Percentiles rank a stretch among this genome's conserved stretches.
Conservation (phyloP, 2,329 filamentous ascomycete species). For the Exophiala mesophila region DNA sequence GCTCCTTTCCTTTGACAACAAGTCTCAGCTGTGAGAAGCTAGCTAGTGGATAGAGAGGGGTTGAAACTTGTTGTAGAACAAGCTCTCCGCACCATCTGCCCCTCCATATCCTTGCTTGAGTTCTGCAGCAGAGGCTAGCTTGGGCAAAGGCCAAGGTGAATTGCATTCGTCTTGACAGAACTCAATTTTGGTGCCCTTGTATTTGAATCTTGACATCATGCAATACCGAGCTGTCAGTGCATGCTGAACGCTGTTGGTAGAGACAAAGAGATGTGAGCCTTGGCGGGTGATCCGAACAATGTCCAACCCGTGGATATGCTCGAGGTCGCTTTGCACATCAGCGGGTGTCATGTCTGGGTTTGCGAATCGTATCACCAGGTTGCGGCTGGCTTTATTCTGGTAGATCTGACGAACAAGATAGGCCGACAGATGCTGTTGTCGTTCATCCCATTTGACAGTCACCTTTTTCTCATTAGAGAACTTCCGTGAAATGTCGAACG, state of each 20-base stretch:
- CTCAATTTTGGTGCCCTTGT: conserved; percentile 66
- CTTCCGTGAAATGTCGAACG: conserved; percentile 2
- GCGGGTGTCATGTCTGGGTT: conserved; percentile 57
- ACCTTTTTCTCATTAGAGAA: conserved; percentile 45
- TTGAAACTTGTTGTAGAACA: conserved; percentile 57
- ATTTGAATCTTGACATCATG: conserved; percentile 64
- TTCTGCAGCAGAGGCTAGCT: too few relatives aligned
- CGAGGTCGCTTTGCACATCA: conserved; percentile 65
- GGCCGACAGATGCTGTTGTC: conserved; percentile 61
- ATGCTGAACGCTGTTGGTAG: conserved; percentile 71
- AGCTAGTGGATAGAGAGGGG: conserved; percentile 43
- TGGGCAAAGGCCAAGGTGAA: conserved; percentile 31
- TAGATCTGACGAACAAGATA: conserved; percentile 62
- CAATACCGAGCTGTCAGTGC: conserved; percentile 72
- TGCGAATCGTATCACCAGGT: conserved; percentile 63
- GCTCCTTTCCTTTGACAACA: too few relatives aligned
- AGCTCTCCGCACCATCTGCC: too few relatives aligned
- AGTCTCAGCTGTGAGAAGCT: too few relatives aligned
- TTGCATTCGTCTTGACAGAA: conserved; percentile 71
- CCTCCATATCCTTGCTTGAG: too few relatives aligned
- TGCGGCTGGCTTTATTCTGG: conserved; percentile 62
- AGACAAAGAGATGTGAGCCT: conserved; percentile 60
- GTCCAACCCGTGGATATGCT: conserved; percentile 75
- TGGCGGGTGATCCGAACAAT: conserved; percentile 62
- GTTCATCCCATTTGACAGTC: conserved; percentile 63